Percentiles rank a stretch among this genome's conserved stretches.
These are phyloP conservation scores for Sphaerulina vaccinii DNA, from an alignment of 2,329 filamentous ascomycete genomes.

Conservation along the genomic window DNA sequence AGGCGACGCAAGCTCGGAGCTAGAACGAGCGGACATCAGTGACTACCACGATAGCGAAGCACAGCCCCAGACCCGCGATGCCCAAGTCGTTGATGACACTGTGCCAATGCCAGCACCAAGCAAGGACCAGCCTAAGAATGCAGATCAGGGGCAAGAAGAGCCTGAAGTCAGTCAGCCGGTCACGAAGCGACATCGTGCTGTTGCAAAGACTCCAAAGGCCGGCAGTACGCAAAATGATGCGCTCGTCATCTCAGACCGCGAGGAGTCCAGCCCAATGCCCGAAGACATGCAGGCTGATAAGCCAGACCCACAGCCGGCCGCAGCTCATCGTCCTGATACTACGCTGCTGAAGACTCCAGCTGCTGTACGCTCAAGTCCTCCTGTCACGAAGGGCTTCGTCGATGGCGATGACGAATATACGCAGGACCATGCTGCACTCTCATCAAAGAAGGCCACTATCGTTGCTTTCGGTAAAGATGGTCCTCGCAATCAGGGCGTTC, in stretches of 20 bases:
- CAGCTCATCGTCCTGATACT: not conserved
- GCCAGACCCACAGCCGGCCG: not conserved
- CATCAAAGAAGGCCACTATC: conserved; percentile 28
- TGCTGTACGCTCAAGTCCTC: conserved; percentile 18
- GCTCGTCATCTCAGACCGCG: conserved; percentile 3
- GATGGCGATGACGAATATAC: conserved; percentile 10
- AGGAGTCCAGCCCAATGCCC: conserved; percentile 7
- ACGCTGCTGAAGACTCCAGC: conserved; percentile 1
- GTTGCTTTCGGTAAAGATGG: conserved; percentile 32
- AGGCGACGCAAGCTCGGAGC: too few relatives aligned
- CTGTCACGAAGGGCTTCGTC: conserved; percentile 9
- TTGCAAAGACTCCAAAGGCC: not conserved
- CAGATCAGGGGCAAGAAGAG: not conserved
- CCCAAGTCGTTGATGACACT: too few relatives aligned
- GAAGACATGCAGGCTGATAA: not conserved
- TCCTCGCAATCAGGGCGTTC: conserved; percentile 35
- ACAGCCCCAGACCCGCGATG: too few relatives aligned
- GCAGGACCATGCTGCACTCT: conserved; percentile 5
- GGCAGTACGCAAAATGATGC: conserved; percentile 4
- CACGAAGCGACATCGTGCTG: not conserved
- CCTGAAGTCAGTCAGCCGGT: not conserved
- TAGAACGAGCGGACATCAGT: too few relatives aligned
- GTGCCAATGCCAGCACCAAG: not conserved
- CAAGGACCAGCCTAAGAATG: not conserved
- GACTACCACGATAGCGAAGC: too few relatives aligned